phyloP scores from a whole-genome alignment of 441 rosid species.

The Gossypium lobatum region DNA sequence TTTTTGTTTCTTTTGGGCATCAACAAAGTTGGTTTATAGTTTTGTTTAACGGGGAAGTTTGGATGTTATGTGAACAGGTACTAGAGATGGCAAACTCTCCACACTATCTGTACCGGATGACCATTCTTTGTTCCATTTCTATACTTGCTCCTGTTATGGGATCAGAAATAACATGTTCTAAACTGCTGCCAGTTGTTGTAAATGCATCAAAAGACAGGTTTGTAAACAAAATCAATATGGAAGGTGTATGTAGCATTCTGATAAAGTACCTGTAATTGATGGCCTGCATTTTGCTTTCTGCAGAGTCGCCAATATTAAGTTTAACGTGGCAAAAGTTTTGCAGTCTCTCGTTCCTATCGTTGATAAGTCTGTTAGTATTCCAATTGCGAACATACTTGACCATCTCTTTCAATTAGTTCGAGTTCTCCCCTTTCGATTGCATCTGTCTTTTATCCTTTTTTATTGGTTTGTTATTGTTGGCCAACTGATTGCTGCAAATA shows the following conservation, averaged over 20 bases:
- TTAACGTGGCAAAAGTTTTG: constrained; percentile 85
- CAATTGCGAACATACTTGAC: not conserved
- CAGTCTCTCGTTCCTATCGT: constrained; percentile 79
- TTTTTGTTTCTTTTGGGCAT: not conserved
- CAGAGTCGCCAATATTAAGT: constrained; percentile 93
- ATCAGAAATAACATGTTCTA: constrained; percentile 71
- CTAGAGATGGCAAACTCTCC: constrained; percentile 66
- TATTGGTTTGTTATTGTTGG: not conserved
- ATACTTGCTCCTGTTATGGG: constrained; percentile 93
- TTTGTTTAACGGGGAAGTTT: not conserved
- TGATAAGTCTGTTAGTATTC: constrained; percentile 65
- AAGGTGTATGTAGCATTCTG: not conserved
- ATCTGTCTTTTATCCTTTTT: not conserved
- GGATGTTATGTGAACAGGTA: constrained; percentile 37
- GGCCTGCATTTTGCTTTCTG: constrained; percentile 7
- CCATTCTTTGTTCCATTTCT: constrained; percentile 63
- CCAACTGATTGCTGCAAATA: constrained; percentile 17
- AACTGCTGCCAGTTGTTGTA: constrained; percentile 60
- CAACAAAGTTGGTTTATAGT: not conserved
- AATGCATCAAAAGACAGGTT: constrained; percentile 85
- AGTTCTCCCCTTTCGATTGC: not conserved
- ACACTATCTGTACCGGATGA: constrained; percentile 83
- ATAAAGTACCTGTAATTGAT: constrained; percentile 11
- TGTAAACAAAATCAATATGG: not conserved
- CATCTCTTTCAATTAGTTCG: not conserved